Conservation (phyloP, 495 filamentous ascomycete species). For the Penicillium crystallinum region DNA sequence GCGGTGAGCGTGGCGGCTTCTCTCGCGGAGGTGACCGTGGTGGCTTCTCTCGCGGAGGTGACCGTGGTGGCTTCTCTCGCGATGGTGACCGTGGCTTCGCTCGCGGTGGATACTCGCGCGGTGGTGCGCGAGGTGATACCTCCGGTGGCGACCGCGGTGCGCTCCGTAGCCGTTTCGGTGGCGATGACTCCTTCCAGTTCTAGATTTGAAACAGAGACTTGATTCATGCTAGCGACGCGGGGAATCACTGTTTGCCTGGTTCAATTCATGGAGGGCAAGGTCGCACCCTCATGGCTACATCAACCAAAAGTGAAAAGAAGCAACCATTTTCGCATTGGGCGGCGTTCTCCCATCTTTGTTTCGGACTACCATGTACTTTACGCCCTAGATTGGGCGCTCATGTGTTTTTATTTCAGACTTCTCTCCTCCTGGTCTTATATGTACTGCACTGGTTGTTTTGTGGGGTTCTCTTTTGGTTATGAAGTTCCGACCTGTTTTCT, state of each 20-base stretch:
- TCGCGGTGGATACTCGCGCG: not conserved
- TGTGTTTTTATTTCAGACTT: slow-evolving; percentile 17
- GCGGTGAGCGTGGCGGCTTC: not conserved
- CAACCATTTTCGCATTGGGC: slow-evolving; percentile 23
- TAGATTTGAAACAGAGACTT: not conserved
- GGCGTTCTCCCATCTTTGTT: slow-evolving; percentile 23
- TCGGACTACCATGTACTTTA: slow-evolving; percentile 13
- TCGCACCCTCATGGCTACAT: not conserved
- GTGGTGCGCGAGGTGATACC: slow-evolving; percentile 1
- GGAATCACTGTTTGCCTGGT: not conserved
- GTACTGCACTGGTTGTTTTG: slow-evolving; percentile 3
- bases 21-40: not conserved
- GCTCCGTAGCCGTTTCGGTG: not conserved
- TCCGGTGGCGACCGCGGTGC: slow-evolving; percentile 1
- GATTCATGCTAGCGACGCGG: not conserved
- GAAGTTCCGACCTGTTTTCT: not conserved
- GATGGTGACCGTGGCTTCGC: not conserved
- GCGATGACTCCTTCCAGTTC: not conserved
- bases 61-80: slow-evolving; percentile 2
- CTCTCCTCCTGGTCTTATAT: slow-evolving; percentile 25
- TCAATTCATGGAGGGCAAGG: not conserved
- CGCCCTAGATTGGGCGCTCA: not conserved
- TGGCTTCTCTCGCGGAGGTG: not conserved
- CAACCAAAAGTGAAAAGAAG: slow-evolving; percentile 15
- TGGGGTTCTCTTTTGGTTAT: slow-evolving; percentile 4